phyloP scores from a whole-genome alignment of 192 early-diverging fungal genomes.

The Entrophospora sp. region DNA sequence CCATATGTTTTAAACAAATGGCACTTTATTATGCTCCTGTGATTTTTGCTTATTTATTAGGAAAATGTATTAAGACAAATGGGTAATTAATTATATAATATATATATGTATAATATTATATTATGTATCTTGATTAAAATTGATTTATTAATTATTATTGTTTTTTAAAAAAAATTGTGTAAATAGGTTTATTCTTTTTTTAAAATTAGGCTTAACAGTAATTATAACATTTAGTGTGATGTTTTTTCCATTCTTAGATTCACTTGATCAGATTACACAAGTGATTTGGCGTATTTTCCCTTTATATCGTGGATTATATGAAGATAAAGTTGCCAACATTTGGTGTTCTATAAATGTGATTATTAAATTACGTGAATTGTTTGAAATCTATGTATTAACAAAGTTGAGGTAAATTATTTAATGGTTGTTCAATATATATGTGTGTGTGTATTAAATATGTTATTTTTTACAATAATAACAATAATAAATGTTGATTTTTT shows the following conservation, averaged over 20 bases:
- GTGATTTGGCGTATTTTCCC: constrained; percentile 84
- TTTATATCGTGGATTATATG: constrained; percentile 85
- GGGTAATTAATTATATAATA: constrained; percentile 27
- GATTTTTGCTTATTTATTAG: constrained; percentile 83
- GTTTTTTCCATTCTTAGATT: constrained; percentile 62
- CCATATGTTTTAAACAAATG: constrained; percentile 96
- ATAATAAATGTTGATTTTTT: no score
- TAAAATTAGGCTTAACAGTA: constrained; percentile 67
- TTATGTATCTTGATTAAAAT: neutral
- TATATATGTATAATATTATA: neutral
- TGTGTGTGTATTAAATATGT: neutral
- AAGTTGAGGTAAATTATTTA: constrained; percentile 51
- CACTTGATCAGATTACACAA: constrained; percentile 57
- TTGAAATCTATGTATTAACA: constrained; percentile 50
- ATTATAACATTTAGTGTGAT: constrained; percentile 56
- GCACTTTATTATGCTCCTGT: constrained; percentile 87
- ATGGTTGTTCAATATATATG: neutral
- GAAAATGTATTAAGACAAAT: constrained; percentile 49
- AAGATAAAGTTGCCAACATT: constrained; percentile 97
- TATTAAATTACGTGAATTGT: constrained; percentile 70
- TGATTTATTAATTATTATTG: no score
- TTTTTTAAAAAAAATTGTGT: neutral
- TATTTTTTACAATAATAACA: neutral
- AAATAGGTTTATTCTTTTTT: constrained; percentile 43
- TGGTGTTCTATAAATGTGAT: constrained; percentile 90